phyloP scores from a whole-genome alignment of 306 rosid species.

The Trifolium dubium region DNA sequence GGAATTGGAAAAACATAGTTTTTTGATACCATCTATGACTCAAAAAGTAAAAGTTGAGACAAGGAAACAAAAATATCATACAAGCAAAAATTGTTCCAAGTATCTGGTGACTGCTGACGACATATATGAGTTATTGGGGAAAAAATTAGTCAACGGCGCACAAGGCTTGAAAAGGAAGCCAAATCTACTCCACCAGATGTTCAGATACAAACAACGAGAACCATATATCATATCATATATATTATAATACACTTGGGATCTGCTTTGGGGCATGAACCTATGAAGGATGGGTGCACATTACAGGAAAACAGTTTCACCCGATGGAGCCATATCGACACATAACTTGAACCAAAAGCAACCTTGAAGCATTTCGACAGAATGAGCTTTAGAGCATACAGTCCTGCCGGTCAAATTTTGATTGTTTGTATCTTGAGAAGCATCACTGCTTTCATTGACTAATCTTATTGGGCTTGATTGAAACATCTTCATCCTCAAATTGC shows the following conservation, averaged over 20 bases:
- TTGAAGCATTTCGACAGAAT: slow-evolving; percentile 44
- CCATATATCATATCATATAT: slow-evolving; percentile 15
- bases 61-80: slow-evolving; percentile 19
- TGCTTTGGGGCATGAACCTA: slow-evolving; percentile 23
- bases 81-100: slow-evolving; percentile 39
- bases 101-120: slow-evolving; percentile 32
- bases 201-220: slow-evolving; percentile 39
- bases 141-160: not conserved
- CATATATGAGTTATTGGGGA: slow-evolving; percentile 17
- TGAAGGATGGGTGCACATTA: slow-evolving; percentile 23
- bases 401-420: slow-evolving; percentile 34
- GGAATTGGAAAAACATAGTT: slow-evolving; percentile 8
- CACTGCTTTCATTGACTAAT: slow-evolving; percentile 49
- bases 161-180: slow-evolving; percentile 41
- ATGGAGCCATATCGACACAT: slow-evolving; percentile 31
- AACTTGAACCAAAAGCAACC: slow-evolving; percentile 42
- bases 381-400: slow-evolving; percentile 42
- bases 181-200: slow-evolving; percentile 28
- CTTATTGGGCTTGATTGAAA: slow-evolving; percentile 47
- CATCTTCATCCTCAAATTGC: slow-evolving; percentile 47
- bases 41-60: slow-evolving; percentile 1
- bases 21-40: slow-evolving; percentile 33
- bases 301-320: slow-evolving; percentile 34
- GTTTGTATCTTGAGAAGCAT: slow-evolving; percentile 53
- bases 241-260: slow-evolving; percentile 20